Conservation (phyloP, 768 basidiomycete species). For the Leccinum broughii region DNA sequence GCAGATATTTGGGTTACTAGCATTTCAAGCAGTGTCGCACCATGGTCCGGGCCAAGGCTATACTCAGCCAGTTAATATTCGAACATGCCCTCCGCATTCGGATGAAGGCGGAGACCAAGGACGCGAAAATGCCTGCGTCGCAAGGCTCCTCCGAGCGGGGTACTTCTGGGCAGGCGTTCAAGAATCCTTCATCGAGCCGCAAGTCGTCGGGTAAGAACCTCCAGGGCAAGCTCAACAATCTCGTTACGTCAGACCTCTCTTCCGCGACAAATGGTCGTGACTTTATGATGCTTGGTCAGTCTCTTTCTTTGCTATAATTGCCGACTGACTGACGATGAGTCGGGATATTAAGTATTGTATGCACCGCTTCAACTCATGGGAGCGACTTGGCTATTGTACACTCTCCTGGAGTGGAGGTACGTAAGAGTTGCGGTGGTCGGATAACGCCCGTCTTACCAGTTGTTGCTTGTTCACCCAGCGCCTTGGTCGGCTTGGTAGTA, state of each 20-base stretch:
- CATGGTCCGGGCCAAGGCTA: slow-evolving; percentile 4
- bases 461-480: background rate
- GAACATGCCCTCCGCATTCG: slow-evolving; percentile 5
- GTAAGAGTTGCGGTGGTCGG: background rate
- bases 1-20: background rate
- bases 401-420: slow-evolving; percentile 6
- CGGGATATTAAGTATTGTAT: background rate
- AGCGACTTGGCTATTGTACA: slow-evolving; percentile 3
- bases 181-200: background rate
- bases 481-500: slow-evolving; percentile 1
- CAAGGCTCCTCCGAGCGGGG: background rate
- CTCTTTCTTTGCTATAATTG: no score
- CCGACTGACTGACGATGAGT: background rate
- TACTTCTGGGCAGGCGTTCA: background rate
- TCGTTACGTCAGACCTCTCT: slow-evolving; percentile 3
- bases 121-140: background rate
- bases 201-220: slow-evolving; percentile 2
- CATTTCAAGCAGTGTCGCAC: background rate
- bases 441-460: background rate
- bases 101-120: slow-evolving; percentile 1
- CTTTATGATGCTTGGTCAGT: slow-evolving; percentile 3
- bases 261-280: slow-evolving; percentile 1
- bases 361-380: slow-evolving; percentile 2
- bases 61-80: slow-evolving; percentile 6
- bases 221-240: slow-evolving; percentile 5